Evolutionary conservation across 306 rosid species (phyloP), one percentile per base, ranked within the genome.

Genomic region (Casuarina cunninghamiana): DNA sequence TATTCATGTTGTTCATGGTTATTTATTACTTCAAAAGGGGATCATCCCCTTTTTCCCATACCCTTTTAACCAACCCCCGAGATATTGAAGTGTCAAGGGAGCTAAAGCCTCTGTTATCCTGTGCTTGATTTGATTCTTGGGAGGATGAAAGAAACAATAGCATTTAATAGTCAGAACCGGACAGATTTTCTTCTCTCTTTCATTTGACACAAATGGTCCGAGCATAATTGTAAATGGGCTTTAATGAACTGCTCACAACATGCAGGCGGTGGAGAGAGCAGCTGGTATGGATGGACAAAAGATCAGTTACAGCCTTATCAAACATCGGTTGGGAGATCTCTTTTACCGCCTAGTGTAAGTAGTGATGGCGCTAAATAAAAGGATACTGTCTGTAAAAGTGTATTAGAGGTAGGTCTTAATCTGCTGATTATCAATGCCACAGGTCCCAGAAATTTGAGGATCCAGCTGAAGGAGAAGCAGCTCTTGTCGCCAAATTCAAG

Each of bases 401-500:
- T 2, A 10, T 5, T 53, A 44, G 35, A 83, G 69, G 77, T 65
- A 8, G 83, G 61, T 81, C 76, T 81, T 77, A 50, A 67, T 57
- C 71, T 74, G 53, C 21, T 76, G 51, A 48, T 69, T 65, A 26
- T 72, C 67, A 55, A 61, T 49, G 71, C 70, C 79, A 74, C 93
- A 96, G 99, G 90, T 96, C 99, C 42, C 99, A 96, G 76, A 96
- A 96, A 78, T 96, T 96, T 72, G 99, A 96, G 91, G 98, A 96
- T 78, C 99, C 99, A 2, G 99, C 98, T 9, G 99, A 96, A 85
- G 99, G 99, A 44, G 99, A 96, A 89, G 79, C 84, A 4, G 89
- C 86, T n/a, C 89, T 96, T 70, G 85, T 90, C 32, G 93, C 79
- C 2, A 96, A 96, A 78, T 96, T 96, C 75, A 86, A 83, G 72